Conservation (phyloP, 106 monocot genomes). For the Dioscorea dumetorum region DNA sequence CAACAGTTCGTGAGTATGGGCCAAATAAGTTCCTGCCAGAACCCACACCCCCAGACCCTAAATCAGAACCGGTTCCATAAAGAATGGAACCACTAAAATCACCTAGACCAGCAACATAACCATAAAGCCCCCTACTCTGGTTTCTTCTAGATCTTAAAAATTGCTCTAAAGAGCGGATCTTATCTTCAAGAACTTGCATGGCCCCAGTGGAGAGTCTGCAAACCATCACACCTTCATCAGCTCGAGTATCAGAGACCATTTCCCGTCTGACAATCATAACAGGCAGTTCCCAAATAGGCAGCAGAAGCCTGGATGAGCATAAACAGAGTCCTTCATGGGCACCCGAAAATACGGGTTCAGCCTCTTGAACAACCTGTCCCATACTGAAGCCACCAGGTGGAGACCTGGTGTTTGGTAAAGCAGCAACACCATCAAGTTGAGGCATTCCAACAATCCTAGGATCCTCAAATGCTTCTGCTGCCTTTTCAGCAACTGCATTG, state of each 20-base stretch:
- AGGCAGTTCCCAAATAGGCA: conserved; percentile 92
- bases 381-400: conserved; percentile 87
- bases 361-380: conserved; percentile 98
- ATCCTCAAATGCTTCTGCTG: conserved; percentile 95
- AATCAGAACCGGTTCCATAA: conserved; percentile 41
- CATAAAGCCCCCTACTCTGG: conserved; percentile 94
- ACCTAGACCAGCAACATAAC: conserved; percentile 79
- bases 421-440: conserved; percentile 51
- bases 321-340: conserved; percentile 95
- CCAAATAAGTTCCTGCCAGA: conserved; percentile 27
- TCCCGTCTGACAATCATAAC: conserved; percentile 47
- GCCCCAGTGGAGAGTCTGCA: conserved; percentile 58
- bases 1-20: conserved; percentile 11
- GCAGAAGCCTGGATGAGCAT: conserved; percentile 87
- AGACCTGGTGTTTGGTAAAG: conserved; percentile 47
- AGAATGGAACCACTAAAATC: conserved; percentile 78
- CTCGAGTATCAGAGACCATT: conserved; percentile 23
- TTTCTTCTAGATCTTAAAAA: conserved; percentile 88
- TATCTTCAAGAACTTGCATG: conserved; percentile 76
- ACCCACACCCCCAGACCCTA: conserved; percentile 17
- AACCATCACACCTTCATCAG: conserved; percentile 47
- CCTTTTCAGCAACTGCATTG: conserved; percentile 70
- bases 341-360: conserved; percentile 89
- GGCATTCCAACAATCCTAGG: conserved; percentile 87
- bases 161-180: conserved; percentile 72